A percentile compares a stretch with the other conserved stretches of the same genome.
These are phyloP conservation scores for Scutellaria baicalensis DNA, from an alignment of 257 asterid species.

Conservation along the genomic window DNA sequence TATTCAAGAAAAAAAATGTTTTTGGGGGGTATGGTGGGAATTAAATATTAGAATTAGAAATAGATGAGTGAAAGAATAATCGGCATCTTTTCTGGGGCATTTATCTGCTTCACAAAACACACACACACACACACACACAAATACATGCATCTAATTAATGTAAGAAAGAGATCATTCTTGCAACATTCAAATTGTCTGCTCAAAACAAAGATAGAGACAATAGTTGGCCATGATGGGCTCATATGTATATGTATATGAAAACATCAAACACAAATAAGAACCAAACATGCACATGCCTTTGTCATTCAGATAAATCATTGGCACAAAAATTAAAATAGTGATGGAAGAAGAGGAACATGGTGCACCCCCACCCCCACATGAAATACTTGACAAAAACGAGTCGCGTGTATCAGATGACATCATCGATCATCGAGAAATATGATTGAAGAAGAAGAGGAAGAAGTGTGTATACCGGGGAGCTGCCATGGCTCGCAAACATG, in stretches of 20 bases:
- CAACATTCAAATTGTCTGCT: constrained; percentile 7
- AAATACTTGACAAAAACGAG: no score
- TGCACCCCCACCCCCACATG: neutral
- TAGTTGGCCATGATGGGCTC: constrained; percentile 1
- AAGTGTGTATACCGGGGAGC: constrained; percentile 55
- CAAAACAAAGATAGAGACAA: constrained; percentile 7
- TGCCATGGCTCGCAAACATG: constrained; percentile 97
- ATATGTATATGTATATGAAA: no score
- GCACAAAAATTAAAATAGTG: constrained; percentile 1
- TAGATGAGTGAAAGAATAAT: neutral
- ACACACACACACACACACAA: neutral
- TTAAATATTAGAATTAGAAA: neutral
- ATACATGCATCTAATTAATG: neutral
- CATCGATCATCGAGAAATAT: no score
- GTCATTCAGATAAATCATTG: neutral
- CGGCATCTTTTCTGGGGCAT: neutral
- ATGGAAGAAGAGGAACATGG: neutral
- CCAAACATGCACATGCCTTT: constrained; percentile 21
- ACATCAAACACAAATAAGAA: neutral
- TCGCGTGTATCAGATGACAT: no score
- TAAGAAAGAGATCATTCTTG: neutral
- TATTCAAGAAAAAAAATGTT: no score
- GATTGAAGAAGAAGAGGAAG: no score
- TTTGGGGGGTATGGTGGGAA: neutral
- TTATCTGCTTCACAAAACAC: neutral